phyloP scores from a whole-genome alignment of 2,329 filamentous ascomycete species.

The Ophiostoma montium region DNA sequence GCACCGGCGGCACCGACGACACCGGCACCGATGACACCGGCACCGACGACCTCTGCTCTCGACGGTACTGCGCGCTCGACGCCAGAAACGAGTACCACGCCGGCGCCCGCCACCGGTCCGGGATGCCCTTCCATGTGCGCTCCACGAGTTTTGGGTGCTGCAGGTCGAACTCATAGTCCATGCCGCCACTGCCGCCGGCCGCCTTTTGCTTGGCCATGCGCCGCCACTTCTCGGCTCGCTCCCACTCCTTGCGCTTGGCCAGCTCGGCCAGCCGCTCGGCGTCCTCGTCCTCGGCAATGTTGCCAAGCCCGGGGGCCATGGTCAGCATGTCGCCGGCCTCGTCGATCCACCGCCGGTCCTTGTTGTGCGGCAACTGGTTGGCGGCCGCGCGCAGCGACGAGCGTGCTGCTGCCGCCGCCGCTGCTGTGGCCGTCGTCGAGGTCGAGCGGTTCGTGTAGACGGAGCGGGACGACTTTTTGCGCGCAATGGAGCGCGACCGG shows the following conservation, averaged over 20 bases:
- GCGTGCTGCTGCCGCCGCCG: constrained; percentile 29
- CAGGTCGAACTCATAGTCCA: constrained; percentile 65
- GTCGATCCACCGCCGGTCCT: constrained; percentile 46
- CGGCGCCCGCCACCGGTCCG: constrained; percentile 82
- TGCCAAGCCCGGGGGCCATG: constrained; percentile 39
- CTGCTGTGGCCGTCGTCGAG: constrained; percentile 19
- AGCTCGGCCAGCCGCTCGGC: constrained; percentile 37
- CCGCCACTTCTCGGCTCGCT: constrained; percentile 52
- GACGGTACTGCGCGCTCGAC: constrained; percentile 47
- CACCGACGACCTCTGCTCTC: constrained; percentile 4
- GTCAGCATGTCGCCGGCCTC: constrained; percentile 55
- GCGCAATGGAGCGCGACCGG: not conserved
- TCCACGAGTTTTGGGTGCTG: constrained; percentile 74
- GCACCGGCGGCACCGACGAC: not conserved
- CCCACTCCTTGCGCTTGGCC: constrained; percentile 47
- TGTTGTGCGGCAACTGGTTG: constrained; percentile 47
- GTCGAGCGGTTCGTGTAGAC: constrained; percentile 36
- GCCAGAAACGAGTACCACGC: constrained; percentile 92
- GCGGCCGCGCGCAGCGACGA: constrained; percentile 42
- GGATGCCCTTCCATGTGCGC: constrained; percentile 95
- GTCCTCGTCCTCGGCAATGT: constrained; percentile 41
- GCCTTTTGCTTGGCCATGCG: constrained; percentile 41
- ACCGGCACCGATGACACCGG: too few relatives aligned
- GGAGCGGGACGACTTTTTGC: constrained; percentile 28
- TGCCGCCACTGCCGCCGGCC: constrained; percentile 16